Evolutionary conservation across 495 filamentous ascomycete genomes (phyloP).

Genomic region (Neohortaea acidophila): DNA sequence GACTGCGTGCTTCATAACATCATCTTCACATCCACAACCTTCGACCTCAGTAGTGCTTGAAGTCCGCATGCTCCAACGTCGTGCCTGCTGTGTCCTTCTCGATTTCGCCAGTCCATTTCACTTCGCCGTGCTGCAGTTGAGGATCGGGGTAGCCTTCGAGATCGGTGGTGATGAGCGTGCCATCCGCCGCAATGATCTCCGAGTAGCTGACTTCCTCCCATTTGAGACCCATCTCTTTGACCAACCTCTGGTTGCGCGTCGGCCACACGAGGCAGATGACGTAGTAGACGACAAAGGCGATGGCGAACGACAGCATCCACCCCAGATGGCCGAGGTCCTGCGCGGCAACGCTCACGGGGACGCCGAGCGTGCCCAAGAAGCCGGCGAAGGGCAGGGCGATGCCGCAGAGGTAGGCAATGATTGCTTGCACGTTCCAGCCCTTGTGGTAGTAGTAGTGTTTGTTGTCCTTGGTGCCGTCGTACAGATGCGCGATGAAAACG

Average conservation of each 20-base stretch:
- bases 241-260: conserved; percentile 25
- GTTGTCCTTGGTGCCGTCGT: conserved; percentile 22
- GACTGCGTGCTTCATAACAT: no score
- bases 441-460: conserved; percentile 35
- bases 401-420: conserved; percentile 46
- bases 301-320: conserved; percentile 29
- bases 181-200: conserved; percentile 18
- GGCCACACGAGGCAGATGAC: conserved; percentile 29
- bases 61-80: no score
- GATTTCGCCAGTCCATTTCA: no score
- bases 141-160: conserved; percentile 6
- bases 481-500: conserved; percentile 25
- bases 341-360: conserved; percentile 25
- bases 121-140: no score
- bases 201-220: conserved; percentile 22
- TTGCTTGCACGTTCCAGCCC: conserved; percentile 50
- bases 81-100: no score
- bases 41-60: no score
- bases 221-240: conserved; percentile 12
- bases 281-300: conserved; percentile 27
- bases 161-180: conserved; percentile 4
- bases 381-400: conserved; percentile 48
- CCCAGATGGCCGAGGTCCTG: conserved; percentile 26
- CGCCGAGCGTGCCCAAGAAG: conserved; percentile 37
- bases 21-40: no score